These are phyloP conservation scores for Arthrobotrys iridis DNA, from an alignment of 2,329 filamentous ascomycete genomes.

Conservation along the genomic window DNA sequence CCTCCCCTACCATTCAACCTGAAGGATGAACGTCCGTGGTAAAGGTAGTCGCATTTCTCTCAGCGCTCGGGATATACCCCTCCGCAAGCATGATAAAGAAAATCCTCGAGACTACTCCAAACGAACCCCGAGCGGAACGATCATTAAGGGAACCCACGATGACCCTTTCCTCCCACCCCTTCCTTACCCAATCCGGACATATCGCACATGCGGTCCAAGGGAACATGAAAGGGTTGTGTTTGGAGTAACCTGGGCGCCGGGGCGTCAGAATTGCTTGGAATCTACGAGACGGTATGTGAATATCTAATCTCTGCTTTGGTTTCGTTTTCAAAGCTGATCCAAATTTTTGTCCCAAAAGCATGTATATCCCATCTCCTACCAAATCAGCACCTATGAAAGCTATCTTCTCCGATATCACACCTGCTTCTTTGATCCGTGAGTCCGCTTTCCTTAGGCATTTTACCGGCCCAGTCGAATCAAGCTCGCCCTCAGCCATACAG, in stretches of 20 bases:
- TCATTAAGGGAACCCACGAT: constrained; percentile 36
- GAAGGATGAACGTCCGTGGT: not conserved
- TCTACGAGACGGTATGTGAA: constrained; percentile 9
- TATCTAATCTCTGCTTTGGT: not conserved
- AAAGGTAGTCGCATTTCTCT: constrained; percentile 14
- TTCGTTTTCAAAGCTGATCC: not conserved
- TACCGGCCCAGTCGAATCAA: not conserved
- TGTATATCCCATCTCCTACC: constrained; percentile 36
- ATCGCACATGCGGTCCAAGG: constrained; percentile 27
- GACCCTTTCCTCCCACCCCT: constrained; percentile 45
- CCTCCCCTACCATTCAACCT: not conserved
- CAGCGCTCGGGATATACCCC: constrained; percentile 32
- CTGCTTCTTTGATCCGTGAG: constrained; percentile 31
- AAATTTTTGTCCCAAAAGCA: not conserved
- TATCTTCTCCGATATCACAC: constrained; percentile 35
- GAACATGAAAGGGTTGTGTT: constrained; percentile 34
- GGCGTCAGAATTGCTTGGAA: not conserved
- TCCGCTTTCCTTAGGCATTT: constrained; percentile 33
- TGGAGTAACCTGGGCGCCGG: constrained; percentile 14
- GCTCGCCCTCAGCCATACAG: constrained; percentile 5
- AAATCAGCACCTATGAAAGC: constrained; percentile 26
- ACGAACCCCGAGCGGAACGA: constrained; percentile 33
- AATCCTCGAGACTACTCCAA: constrained; percentile 47
- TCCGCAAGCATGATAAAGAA: constrained; percentile 30
- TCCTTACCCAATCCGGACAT: constrained; percentile 39